These are phyloP conservation scores for Tardiomyces blankii DNA, from an alignment of 1,139 yeast genomes.

Conservation along the genomic window DNA sequence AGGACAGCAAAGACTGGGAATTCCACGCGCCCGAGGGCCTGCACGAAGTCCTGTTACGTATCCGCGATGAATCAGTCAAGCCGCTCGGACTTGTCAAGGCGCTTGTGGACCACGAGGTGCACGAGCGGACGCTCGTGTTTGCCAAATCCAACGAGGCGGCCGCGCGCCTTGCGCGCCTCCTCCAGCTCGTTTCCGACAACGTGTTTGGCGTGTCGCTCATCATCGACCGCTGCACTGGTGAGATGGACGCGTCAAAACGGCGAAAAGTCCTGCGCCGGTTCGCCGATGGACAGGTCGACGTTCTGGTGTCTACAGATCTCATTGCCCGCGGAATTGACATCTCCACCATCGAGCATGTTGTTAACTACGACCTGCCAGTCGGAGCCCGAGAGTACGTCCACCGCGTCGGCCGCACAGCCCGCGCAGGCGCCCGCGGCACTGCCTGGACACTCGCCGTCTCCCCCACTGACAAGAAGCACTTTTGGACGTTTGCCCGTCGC, in stretches of 20 bases:
- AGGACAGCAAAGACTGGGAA: constrained; percentile 31
- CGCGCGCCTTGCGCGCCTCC: constrained; percentile 55
- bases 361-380: constrained; percentile 84
- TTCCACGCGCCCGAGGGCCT: constrained; percentile 31
- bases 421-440: constrained; percentile 71
- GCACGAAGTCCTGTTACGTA: constrained; percentile 20
- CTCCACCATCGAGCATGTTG: constrained; percentile 55
- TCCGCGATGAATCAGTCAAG: constrained; percentile 35
- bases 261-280: constrained; percentile 41
- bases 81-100: constrained; percentile 61
- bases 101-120: constrained; percentile 27
- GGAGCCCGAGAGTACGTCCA: constrained; percentile 90
- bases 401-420: constrained; percentile 92
- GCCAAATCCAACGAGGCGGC: constrained; percentile 84
- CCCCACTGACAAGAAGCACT: constrained; percentile 65
- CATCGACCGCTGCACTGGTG: constrained; percentile 27
- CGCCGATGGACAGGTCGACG: constrained; percentile 35
- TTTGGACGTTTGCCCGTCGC: constrained; percentile 26
- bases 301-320: constrained; percentile 81
- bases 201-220: constrained; percentile 13
- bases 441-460: constrained; percentile 67
- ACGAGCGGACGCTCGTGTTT: constrained; percentile 43
- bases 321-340: constrained; percentile 93
- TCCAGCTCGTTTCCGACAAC: constrained; percentile 34
- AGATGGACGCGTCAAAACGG: constrained; percentile 24